These are phyloP conservation scores for Leucogyrophana mollusca DNA, from an alignment of 768 basidiomycete species.

Conservation along the genomic window DNA sequence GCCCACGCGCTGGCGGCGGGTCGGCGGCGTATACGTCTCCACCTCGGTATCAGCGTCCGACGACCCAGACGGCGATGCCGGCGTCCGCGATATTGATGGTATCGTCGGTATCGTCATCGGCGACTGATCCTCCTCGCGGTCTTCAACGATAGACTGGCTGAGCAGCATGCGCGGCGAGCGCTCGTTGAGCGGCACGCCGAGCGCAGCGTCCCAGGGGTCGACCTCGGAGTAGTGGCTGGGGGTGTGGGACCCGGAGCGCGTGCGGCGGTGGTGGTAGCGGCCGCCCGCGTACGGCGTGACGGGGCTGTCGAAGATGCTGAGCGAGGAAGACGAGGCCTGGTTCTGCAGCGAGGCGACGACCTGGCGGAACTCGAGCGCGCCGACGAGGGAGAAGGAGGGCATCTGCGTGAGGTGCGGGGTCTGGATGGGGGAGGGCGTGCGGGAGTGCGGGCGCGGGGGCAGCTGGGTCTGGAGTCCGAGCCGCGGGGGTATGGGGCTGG, in stretches of 20 bases:
- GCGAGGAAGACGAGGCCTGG: slow-evolving; percentile 58
- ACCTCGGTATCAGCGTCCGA: slow-evolving; percentile 43
- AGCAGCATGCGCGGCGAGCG: slow-evolving; percentile 38
- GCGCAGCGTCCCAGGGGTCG: slow-evolving; percentile 51
- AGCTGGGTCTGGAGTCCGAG: slow-evolving; percentile 36
- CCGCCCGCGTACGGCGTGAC: slow-evolving; percentile 75
- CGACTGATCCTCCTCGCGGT: slow-evolving; percentile 12
- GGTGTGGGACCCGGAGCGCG: slow-evolving; percentile 28
- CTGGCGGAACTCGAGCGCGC: slow-evolving; percentile 94
- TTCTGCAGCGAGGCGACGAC: slow-evolving; percentile 79
- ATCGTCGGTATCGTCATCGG: slow-evolving; percentile 28
- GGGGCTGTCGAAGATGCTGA: slow-evolving; percentile 64
- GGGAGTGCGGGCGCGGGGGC: slow-evolving; percentile 40
- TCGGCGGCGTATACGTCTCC: slow-evolving; percentile 39
- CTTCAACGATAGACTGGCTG: slow-evolving; percentile 19
- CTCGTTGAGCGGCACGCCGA: slow-evolving; percentile 52
- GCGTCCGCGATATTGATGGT: slow-evolving; percentile 59
- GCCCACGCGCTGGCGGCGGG: slow-evolving; percentile 37
- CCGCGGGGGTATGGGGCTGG: slow-evolving; percentile 36
- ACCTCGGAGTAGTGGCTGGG: slow-evolving; percentile 28
- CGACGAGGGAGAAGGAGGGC: slow-evolving; percentile 88
- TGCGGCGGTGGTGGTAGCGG: slow-evolving; percentile 55
- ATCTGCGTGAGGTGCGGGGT: slow-evolving; percentile 46
- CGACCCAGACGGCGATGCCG: slow-evolving; percentile 42
- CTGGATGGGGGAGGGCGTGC: slow-evolving; percentile 47